phyloP scores from a whole-genome alignment of 2,329 filamentous ascomycete species.

The Emergomyces orientalis region DNA sequence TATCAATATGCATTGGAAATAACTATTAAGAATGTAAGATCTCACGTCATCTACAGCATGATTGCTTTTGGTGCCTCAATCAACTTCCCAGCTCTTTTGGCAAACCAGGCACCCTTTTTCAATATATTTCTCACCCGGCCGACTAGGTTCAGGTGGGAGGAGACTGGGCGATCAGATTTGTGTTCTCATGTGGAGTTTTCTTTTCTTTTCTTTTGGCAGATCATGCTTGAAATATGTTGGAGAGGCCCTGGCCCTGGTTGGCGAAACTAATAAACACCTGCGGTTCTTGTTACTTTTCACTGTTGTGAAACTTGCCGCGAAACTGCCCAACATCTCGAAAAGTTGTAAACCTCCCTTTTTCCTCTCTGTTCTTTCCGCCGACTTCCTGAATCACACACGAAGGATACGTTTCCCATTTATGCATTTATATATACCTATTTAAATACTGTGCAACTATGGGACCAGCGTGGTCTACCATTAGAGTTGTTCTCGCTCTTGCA shows the following conservation, averaged over 20 bases:
- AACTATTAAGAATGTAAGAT: too few relatives aligned
- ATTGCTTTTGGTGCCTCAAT: too few relatives aligned
- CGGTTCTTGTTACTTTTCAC: neutral
- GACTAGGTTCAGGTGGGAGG: too few relatives aligned
- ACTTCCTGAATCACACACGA: neutral
- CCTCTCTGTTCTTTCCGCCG: neutral
- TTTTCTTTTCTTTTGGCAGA: neutral
- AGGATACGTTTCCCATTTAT: neutral
- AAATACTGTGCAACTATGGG: neutral
- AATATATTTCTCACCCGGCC: too few relatives aligned
- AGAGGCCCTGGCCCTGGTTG: too few relatives aligned
- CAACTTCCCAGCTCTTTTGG: too few relatives aligned
- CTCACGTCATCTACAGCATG: neutral
- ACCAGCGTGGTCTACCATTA: neutral
- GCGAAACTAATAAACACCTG: neutral
- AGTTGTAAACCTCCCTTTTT: neutral
- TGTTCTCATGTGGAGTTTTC: too few relatives aligned
- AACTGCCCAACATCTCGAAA: too few relatives aligned
- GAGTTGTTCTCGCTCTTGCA: neutral
- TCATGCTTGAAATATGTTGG: neutral
- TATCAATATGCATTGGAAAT: neutral
- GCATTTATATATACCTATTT: neutral
- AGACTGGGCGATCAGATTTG: too few relatives aligned
- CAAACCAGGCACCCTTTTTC: too few relatives aligned
- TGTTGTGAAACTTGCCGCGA: neutral